Evolutionary conservation across 208 protist genomes (phyloP).

Genomic region (Wallacemonas sp.): DNA sequence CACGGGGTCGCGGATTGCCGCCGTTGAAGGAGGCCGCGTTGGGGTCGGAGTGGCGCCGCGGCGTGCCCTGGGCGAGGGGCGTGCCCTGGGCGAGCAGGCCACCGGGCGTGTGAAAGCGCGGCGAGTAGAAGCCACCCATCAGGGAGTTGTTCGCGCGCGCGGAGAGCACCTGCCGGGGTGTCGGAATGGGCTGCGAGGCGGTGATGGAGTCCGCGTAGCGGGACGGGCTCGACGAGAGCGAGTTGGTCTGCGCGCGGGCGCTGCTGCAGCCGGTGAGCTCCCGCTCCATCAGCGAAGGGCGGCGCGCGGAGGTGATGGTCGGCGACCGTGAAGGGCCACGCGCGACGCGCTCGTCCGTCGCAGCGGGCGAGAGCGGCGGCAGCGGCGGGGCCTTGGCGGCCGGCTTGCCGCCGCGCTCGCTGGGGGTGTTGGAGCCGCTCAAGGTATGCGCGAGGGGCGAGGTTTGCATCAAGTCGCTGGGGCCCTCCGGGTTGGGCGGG

Average conservation of each 20-base stretch:
- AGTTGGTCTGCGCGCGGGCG: constrained; percentile 10
- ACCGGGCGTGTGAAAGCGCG: constrained; percentile 7
- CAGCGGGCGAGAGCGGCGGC: not conserved
- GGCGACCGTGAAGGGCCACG: not conserved
- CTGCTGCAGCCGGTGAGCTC: constrained; percentile 6
- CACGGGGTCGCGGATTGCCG: constrained; percentile 24
- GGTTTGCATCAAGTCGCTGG: constrained; percentile 8
- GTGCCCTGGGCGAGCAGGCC: constrained; percentile 5
- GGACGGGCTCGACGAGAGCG: constrained; percentile 10
- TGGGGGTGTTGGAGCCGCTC: not conserved
- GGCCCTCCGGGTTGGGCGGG: not conserved
- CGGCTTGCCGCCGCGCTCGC: not conserved
- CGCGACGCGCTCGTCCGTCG: constrained; percentile 4
- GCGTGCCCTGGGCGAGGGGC: constrained; percentile 5
- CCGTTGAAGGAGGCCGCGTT: constrained; percentile 14
- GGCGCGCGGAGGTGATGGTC: not conserved
- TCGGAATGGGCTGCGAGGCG: constrained; percentile 6
- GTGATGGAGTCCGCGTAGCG: constrained; percentile 6
- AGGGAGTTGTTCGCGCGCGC: not conserved
- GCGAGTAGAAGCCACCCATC: constrained; percentile 9
- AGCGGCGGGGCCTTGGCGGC: not conserved
- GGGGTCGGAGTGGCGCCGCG: constrained; percentile 7
- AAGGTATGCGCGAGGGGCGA: not conserved
- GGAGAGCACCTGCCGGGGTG: constrained; percentile 12
- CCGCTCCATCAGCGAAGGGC: constrained; percentile 2